phyloP scores from a whole-genome alignment of 2,329 filamentous ascomycete genomes.

The Xylariaceae sp. region DNA sequence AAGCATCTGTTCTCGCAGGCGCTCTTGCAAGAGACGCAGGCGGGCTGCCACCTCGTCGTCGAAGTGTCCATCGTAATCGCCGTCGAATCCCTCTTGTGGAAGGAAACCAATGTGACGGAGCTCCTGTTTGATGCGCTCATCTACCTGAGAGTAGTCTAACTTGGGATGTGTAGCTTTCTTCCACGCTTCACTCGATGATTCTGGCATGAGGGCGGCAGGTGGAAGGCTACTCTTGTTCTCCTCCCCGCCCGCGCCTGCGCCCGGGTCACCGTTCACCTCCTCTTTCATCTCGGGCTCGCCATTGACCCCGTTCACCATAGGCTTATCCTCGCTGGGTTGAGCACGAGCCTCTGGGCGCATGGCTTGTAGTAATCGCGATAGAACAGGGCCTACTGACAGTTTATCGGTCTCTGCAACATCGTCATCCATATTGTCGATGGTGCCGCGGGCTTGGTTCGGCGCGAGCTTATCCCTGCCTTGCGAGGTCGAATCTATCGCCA shows the following conservation, averaged over 20 bases:
- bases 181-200: slow-evolving; percentile 75
- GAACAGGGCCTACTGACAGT: slow-evolving; percentile 83
- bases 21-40: slow-evolving; percentile 79
- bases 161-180: slow-evolving; percentile 76
- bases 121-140: slow-evolving; percentile 90
- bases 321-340: slow-evolving; percentile 58
- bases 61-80: slow-evolving; percentile 85
- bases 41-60: slow-evolving; percentile 95
- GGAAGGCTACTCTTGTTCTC: slow-evolving; percentile 54
- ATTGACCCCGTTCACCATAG: slow-evolving; percentile 53
- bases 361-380: slow-evolving; percentile 77
- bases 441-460: slow-evolving; percentile 81
- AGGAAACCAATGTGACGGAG: slow-evolving; percentile 89
- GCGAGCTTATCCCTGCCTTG: slow-evolving; percentile 67
- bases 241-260: slow-evolving; percentile 41
- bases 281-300: slow-evolving; percentile 51
- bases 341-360: slow-evolving; percentile 75
- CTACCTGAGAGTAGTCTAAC: slow-evolving; percentile 82
- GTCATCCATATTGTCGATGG: slow-evolving; percentile 84
- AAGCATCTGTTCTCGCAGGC: slow-evolving; percentile 80
- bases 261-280: slow-evolving; percentile 55
- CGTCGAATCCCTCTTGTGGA: slow-evolving; percentile 62
- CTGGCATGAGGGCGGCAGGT: slow-evolving; percentile 78
- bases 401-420: slow-evolving; percentile 86
- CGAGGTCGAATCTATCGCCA: slow-evolving; percentile 69